Conservation (phyloP, 768 basidiomycete species). For the Imleria badia region DNA sequence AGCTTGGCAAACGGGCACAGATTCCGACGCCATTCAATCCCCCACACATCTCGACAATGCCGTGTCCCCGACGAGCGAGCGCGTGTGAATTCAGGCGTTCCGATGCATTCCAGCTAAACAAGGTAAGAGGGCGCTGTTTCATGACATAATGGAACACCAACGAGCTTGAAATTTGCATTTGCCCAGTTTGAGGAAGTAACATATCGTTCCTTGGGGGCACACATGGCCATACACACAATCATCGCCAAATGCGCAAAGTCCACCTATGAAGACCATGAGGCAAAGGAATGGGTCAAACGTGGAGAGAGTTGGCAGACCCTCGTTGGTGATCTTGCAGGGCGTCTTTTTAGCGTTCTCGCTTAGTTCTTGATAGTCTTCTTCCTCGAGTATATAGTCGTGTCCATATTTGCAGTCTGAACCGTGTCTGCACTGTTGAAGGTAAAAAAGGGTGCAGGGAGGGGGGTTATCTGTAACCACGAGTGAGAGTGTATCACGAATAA, state of each 20-base stretch:
- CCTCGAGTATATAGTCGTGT: conserved; percentile 59
- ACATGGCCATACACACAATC: conserved; percentile 46
- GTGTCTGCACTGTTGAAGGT: conserved; percentile 59
- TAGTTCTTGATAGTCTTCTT: conserved; percentile 54
- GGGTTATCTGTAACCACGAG: conserved; percentile 44
- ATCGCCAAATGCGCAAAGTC: conserved; percentile 57
- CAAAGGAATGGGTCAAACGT: background rate
- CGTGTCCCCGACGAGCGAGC: conserved; percentile 6
- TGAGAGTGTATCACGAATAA: background rate
- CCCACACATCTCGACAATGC: conserved; percentile 13
- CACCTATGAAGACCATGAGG: conserved; percentile 38
- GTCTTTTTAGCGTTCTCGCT: conserved; percentile 57
- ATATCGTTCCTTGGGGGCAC: conserved; percentile 47
- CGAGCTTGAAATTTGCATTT: conserved; percentile 64
- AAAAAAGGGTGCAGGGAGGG: conserved; percentile 67
- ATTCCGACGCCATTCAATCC: conserved; percentile 6
- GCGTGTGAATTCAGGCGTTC: conserved; percentile 18
- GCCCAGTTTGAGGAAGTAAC: conserved; percentile 52
- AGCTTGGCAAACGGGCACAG: conserved; percentile 9
- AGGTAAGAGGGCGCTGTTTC: conserved; percentile 8
- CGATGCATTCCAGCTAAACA: conserved; percentile 43
- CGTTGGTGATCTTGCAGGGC: conserved; percentile 59
- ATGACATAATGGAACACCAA: conserved; percentile 32
- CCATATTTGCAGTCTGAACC: conserved; percentile 58
- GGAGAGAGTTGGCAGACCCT: conserved; percentile 39